phyloP scores from a whole-genome alignment of 2,329 filamentous ascomycete species.

The Drechslerella dactyloides region DNA sequence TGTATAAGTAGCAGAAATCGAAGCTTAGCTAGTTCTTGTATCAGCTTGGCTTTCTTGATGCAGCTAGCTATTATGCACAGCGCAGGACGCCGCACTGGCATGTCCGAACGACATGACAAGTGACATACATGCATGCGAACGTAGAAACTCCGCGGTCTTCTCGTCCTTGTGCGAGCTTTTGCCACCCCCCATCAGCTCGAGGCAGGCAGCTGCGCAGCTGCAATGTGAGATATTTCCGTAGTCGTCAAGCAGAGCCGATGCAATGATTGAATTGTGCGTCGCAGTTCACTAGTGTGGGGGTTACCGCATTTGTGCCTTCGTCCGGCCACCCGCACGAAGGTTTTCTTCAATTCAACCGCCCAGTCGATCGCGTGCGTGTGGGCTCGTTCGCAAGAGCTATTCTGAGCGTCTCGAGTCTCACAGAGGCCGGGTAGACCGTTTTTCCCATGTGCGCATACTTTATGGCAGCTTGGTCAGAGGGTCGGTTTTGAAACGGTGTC shows the following conservation, averaged over 20 bases:
- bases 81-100: neutral
- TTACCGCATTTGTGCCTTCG: constrained; percentile 19
- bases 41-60: too few relatives aligned
- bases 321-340: neutral
- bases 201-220: too few relatives aligned
- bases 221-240: neutral
- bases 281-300: constrained; percentile 22
- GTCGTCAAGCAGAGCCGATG: neutral
- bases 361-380: constrained; percentile 16
- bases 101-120: neutral
- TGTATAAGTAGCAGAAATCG: too few relatives aligned
- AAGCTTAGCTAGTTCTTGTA: too few relatives aligned
- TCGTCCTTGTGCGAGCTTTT: too few relatives aligned
- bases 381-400: neutral
- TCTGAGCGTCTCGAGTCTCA: too few relatives aligned
- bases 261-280: neutral
- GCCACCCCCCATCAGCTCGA: too few relatives aligned
- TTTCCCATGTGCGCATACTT: constrained; percentile 19
- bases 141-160: too few relatives aligned
- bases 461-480: neutral
- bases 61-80: neutral
- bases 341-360: constrained; percentile 25
- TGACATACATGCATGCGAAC: neutral
- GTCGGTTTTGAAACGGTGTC: constrained; percentile 7
- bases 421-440: constrained; percentile 24